Conservation (phyloP, 768 basidiomycete genomes). For the Amanita subjunquillea region DNA sequence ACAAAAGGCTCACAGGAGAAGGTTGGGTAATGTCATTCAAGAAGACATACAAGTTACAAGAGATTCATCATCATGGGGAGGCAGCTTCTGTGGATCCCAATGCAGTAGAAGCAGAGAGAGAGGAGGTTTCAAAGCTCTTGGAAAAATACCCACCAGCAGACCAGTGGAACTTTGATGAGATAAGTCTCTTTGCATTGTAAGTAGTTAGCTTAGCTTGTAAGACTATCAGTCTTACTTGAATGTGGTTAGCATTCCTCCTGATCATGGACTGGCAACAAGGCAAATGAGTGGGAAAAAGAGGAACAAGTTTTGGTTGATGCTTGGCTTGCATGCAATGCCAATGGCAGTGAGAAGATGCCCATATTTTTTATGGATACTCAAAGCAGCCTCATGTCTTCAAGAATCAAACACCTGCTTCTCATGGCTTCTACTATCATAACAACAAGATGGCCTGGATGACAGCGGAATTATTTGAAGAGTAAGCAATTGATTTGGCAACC, state of each 20-base stretch:
- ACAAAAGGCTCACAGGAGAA: neutral
- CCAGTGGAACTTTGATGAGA: constrained; percentile 17
- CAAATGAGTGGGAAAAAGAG: constrained; percentile 24
- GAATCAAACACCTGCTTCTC: too few species aligned
- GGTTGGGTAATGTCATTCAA: neutral
- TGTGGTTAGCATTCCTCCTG: constrained; percentile 13
- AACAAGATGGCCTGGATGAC: too few species aligned
- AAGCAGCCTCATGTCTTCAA: too few species aligned
- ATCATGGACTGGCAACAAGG: constrained; percentile 18
- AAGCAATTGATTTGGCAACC: too few species aligned
- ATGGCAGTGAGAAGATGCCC: constrained; percentile 18
- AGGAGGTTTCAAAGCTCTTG: constrained; percentile 9
- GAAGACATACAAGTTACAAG: neutral
- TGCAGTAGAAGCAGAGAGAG: constrained; percentile 12
- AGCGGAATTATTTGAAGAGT: too few species aligned
- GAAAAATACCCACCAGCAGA: constrained; percentile 13
- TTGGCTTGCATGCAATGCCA: constrained; percentile 17
- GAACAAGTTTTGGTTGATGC: constrained; percentile 18
- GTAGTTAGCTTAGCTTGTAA: neutral
- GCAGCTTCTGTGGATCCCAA: constrained; percentile 16
- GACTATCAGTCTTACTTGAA: neutral
- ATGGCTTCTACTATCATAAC: too few species aligned
- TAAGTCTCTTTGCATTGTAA: constrained; percentile 10
- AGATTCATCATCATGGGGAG: constrained; percentile 15
- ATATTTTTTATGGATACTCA: too few species aligned